Percentiles rank a stretch among this genome's conserved stretches.
phyloP scores from a whole-genome alignment of 768 basidiomycete species.

The Boletus rubescentipes region DNA sequence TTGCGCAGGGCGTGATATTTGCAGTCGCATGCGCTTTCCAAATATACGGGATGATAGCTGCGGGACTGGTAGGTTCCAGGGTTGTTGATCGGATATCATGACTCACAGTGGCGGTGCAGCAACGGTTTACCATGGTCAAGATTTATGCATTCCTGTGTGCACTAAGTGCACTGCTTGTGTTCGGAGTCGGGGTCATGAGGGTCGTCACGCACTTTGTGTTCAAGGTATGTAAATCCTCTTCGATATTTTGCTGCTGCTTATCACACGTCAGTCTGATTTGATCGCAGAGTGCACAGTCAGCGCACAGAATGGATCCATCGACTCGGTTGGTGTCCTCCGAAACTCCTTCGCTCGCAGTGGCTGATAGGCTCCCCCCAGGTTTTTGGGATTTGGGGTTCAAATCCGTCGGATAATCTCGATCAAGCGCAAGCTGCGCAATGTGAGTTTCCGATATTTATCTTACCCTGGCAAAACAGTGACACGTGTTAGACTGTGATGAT shows the following conservation, averaged over 20 bases:
- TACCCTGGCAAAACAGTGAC: conserved; percentile 7
- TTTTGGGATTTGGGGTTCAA: conserved; percentile 57
- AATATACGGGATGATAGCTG: conserved; percentile 53
- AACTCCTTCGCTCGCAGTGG: not conserved
- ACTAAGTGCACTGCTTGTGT: conserved; percentile 46
- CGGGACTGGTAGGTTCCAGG: conserved; percentile 43
- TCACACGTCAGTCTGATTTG: conserved; percentile 47
- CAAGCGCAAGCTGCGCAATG: conserved; percentile 45
- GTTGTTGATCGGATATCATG: not conserved
- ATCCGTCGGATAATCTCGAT: conserved; percentile 31
- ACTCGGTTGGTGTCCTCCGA: conserved; percentile 29
- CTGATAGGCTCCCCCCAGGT: conserved; percentile 29
- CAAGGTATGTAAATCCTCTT: conserved; percentile 47
- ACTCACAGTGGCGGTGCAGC: conserved; percentile 35
- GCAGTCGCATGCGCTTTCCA: conserved; percentile 51
- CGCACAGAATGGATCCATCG: conserved; percentile 33
- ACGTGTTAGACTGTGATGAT: conserved; percentile 54
- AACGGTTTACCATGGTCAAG: conserved; percentile 53
- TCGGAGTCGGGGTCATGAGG: conserved; percentile 53
- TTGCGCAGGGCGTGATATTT: conserved; percentile 62
- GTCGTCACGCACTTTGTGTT: conserved; percentile 63
- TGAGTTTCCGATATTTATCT: conserved; percentile 30
- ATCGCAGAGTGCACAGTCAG: conserved; percentile 52
- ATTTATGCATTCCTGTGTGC: conserved; percentile 54
- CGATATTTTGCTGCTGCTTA: conserved; percentile 1